These are phyloP conservation scores for Phytophthora cryptogea DNA, from an alignment of 352 stramenopile species.

Conservation along the genomic window DNA sequence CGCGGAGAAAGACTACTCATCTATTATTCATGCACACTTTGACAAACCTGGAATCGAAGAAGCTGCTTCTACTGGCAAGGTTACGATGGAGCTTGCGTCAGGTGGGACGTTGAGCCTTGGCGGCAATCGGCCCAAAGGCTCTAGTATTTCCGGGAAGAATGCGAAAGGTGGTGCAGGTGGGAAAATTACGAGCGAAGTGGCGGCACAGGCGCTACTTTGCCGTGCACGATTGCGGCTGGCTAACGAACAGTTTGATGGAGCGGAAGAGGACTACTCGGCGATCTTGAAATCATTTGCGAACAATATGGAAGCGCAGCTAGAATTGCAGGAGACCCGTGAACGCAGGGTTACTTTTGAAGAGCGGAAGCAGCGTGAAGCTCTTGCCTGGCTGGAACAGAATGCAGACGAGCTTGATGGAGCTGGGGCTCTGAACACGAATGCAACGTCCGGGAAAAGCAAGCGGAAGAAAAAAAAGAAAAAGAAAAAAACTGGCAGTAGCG, in stretches of 20 bases:
- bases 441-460: conserved; percentile 48
- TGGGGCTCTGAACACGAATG: conserved; percentile 25
- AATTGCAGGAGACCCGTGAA: conserved; percentile 58
- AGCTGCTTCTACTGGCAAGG: conserved; percentile 14
- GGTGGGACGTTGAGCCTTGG: conserved; percentile 24
- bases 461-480: conserved; percentile 82
- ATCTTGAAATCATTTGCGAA: conserved; percentile 69
- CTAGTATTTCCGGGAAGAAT: conserved; percentile 16
- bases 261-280: conserved; percentile 61
- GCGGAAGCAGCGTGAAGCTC: conserved; percentile 48
- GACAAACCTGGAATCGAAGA: conserved; percentile 37
- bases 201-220: conserved; percentile 52
- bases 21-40: conserved; percentile 74
- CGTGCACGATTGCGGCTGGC: conserved; percentile 54
- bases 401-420: conserved; percentile 36
- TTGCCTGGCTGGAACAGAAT: conserved; percentile 60
- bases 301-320: conserved; percentile 80
- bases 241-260: conserved; percentile 58
- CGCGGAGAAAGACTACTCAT: conserved; percentile 64
- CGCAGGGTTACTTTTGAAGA: conserved; percentile 47
- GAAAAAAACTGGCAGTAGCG: conserved; percentile 39
- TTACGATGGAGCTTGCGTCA: conserved; percentile 39
- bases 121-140: conserved; percentile 14
- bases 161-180: conserved; percentile 22
- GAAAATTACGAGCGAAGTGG: conserved; percentile 64